Conservation (phyloP, 108 stramenopile species). For the Tribonema minus region DNA sequence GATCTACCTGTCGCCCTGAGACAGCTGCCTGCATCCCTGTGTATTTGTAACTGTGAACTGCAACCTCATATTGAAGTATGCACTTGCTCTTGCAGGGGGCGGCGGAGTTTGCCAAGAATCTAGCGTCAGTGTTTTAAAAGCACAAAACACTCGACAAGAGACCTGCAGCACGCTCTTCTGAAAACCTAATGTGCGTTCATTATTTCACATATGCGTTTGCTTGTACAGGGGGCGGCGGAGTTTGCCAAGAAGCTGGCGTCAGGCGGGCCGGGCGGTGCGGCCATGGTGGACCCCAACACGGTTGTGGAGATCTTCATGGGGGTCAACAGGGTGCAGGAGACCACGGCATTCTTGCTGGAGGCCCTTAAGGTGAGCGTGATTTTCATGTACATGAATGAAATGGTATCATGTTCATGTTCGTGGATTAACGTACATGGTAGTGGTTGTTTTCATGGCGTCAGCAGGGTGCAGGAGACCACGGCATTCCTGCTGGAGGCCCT, state of each 20-base stretch:
- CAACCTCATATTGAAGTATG: too few relatives aligned
- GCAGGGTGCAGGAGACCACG: slow-evolving; percentile 94
- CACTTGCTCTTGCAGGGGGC: too few relatives aligned
- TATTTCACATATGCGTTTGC: too few relatives aligned
- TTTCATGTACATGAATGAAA: not conserved
- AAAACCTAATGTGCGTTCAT: too few relatives aligned
- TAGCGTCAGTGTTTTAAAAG: too few relatives aligned
- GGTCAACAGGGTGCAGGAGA: slow-evolving; percentile 91
- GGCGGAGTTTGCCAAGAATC: slow-evolving; percentile 30
- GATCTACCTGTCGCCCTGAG: too few relatives aligned
- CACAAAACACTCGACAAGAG: too few relatives aligned
- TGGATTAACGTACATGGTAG: too few relatives aligned
- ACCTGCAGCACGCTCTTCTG: too few relatives aligned
- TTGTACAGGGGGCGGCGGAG: slow-evolving; percentile 86
- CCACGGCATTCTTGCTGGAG: slow-evolving; percentile 94
- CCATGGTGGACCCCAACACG: slow-evolving; percentile 85
- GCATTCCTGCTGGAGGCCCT: slow-evolving; percentile 96
- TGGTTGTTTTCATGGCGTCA: too few relatives aligned
- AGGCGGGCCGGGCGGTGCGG: slow-evolving; percentile 68
- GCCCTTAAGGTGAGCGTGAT: slow-evolving; percentile 68
- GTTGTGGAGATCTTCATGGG: slow-evolving; percentile 97
- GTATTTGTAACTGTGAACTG: too few relatives aligned
- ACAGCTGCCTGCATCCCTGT: too few relatives aligned
- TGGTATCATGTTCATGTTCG: not conserved
- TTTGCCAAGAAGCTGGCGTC: slow-evolving; percentile 80